A percentile compares a stretch with the other conserved stretches of the same genome.
Conservation (phyloP, 345 rosid species). For the Acer yangbiense region DNA sequence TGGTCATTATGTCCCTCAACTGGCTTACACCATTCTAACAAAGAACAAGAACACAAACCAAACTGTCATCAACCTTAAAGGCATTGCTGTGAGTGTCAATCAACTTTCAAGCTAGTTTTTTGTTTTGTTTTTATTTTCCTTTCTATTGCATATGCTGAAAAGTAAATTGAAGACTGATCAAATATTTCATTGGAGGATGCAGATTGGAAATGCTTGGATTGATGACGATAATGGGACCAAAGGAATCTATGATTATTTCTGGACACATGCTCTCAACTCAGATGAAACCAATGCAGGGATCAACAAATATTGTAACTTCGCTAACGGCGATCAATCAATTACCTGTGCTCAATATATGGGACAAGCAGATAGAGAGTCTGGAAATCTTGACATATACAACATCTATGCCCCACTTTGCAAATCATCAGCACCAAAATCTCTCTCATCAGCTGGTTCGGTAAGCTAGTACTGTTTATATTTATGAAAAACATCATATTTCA, state of each 20-base stretch:
- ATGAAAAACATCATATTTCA: background rate
- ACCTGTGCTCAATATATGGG: slow-evolving; percentile 17
- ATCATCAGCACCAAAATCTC: slow-evolving; percentile 1
- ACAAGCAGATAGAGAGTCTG: slow-evolving; percentile 18
- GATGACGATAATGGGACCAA: slow-evolving; percentile 21
- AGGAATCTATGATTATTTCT: slow-evolving; percentile 42
- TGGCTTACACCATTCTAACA: slow-evolving; percentile 36
- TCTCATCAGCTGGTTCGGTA: slow-evolving; percentile 22
- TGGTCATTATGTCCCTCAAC: slow-evolving; percentile 55
- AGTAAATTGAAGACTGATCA: background rate
- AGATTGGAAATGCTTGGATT: slow-evolving; percentile 60
- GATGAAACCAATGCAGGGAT: slow-evolving; percentile 46
- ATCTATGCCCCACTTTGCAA: slow-evolving; percentile 47
- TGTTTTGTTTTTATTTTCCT: background rate
- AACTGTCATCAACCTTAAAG: slow-evolving; percentile 48
- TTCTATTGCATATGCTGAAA: background rate
- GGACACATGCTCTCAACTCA: slow-evolving; percentile 56
- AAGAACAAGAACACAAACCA: slow-evolving; percentile 31
- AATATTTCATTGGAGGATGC: slow-evolving; percentile 2
- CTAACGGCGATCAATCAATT: slow-evolving; percentile 9
- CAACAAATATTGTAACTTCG: slow-evolving; percentile 35
- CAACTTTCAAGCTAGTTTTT: background rate
- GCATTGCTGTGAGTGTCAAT: slow-evolving; percentile 48
- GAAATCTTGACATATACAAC: slow-evolving; percentile 33
- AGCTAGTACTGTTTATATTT: slow-evolving; percentile 11